phyloP scores from a whole-genome alignment of 1,284 basidiomycete genomes.

The Leccinum pachyderme region DNA sequence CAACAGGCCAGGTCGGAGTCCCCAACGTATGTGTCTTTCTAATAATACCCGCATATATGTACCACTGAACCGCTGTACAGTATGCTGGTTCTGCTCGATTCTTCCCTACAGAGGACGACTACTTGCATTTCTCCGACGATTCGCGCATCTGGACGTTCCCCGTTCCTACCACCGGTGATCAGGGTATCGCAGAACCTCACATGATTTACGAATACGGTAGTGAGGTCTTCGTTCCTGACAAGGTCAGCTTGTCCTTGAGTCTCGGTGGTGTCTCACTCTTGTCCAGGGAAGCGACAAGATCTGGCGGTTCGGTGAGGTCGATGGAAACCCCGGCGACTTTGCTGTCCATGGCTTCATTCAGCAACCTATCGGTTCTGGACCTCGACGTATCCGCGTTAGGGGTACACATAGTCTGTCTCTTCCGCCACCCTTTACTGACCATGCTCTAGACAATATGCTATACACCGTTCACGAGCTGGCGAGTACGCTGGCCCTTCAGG shows the following conservation, averaged over 20 bases:
- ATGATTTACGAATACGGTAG: constrained; percentile 52
- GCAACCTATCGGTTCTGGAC: constrained; percentile 63
- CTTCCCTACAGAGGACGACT: constrained; percentile 43
- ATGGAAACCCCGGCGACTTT: constrained; percentile 42
- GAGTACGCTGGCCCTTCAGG: constrained; percentile 61
- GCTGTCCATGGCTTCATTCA: constrained; percentile 59
- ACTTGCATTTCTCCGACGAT: constrained; percentile 41
- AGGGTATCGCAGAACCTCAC: constrained; percentile 56
- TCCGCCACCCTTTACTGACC: too few relatives aligned
- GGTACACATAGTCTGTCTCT: too few relatives aligned
- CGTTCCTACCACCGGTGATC: constrained; percentile 30
- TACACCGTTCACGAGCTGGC: constrained; percentile 64
- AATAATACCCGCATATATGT: too few relatives aligned
- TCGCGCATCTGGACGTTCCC: constrained; percentile 55
- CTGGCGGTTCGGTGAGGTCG: constrained; percentile 51
- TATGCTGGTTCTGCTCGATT: constrained; percentile 67
- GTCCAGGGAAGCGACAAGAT: constrained; percentile 60
- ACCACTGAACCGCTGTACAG: constrained; percentile 29
- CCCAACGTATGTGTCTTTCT: constrained; percentile 49
- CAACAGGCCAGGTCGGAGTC: constrained; percentile 56
- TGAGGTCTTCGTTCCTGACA: constrained; percentile 63
- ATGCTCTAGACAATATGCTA: constrained; percentile 47
- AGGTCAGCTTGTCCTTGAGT: too few relatives aligned
- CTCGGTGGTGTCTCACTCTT: not conserved
- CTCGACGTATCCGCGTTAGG: constrained; percentile 28